Evolutionary conservation across 2,329 filamentous ascomycete species (phyloP), one percentile per base, ranked within the genome.

Genomic region (Aspergillus chevalieri): DNA sequence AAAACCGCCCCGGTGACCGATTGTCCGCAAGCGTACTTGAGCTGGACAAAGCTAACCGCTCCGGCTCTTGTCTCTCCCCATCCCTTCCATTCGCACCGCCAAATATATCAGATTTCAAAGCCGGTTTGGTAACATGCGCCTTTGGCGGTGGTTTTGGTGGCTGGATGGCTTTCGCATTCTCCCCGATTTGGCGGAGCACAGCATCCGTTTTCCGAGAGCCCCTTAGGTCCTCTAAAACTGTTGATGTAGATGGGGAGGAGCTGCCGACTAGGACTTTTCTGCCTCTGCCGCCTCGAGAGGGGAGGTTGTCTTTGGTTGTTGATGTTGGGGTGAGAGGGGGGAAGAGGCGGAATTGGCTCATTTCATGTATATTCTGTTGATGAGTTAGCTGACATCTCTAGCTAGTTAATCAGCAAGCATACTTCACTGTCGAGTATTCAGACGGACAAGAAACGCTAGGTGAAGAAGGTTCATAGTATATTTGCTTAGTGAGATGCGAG

Each of bases 301-400:
- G 26, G 10, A 30, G 9, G 26, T 30, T 12, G 8, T 30, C 26
- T 30, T 30, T 30, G 53, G 19, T 48, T 56, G 49, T 62, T 60
- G 43, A 53, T 51, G 63, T 61, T 9, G 62, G 57, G 9, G 67
- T 61, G 45, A 65, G 61, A n/a, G 66, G 56, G 15, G 70, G 70
- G 41, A 72, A 72, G 44, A 73, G 60, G 48, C 71, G 69, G 44
- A 73, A 73, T 49, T 70, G 66, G 48, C 56, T 66, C 60, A 67
- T 69, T 9, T 58, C 19, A 21, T 15, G 6, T 41, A 12, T 12
- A 10, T 17, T 21, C 38, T 41, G 38, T 21, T 17, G 38, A 21
- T 10, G 26, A 9, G 26, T 28, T 28, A 28, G 17, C 19, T 14
- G 14, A 36, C 5, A 15, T 6, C 6, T 17, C n/a, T 9, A 15